Conservation (phyloP, 192 early-diverging fungal genomes). For the Mortierella hygrophila region DNA sequence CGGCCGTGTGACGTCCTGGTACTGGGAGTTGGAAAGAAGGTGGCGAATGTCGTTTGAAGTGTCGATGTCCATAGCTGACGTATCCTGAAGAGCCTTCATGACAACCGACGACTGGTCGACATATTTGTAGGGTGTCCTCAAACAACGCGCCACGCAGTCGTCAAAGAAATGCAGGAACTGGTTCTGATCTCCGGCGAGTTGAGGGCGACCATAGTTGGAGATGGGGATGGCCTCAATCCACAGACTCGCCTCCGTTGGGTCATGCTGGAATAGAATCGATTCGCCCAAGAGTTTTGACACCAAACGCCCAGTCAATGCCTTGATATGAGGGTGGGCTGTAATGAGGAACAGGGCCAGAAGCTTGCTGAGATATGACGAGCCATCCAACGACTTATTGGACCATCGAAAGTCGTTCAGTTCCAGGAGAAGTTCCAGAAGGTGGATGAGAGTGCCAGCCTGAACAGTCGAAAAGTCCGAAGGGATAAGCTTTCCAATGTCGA, state of each 20-base stretch:
- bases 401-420: constrained; percentile 77
- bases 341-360: constrained; percentile 67
- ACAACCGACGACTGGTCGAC: constrained; percentile 68
- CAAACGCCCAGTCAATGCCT: constrained; percentile 52
- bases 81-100: constrained; percentile 56
- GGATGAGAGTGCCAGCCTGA: constrained; percentile 65
- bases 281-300: constrained; percentile 65
- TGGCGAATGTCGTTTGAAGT: constrained; percentile 20
- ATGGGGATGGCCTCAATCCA: constrained; percentile 71
- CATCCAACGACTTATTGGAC: constrained; percentile 68
- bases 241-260: constrained; percentile 65
- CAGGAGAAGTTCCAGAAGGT: constrained; percentile 72
- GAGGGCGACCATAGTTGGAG: constrained; percentile 38
- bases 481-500: constrained; percentile 82
- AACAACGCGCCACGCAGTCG: constrained; percentile 70
- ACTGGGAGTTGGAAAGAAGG: constrained; percentile 12
- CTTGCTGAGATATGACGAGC: constrained; percentile 63
- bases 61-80: constrained; percentile 1
- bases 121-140: constrained; percentile 70
- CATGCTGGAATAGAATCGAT: constrained; percentile 70
- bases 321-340: constrained; percentile 62
- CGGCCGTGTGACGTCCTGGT: constrained; percentile 45
- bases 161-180: constrained; percentile 74
- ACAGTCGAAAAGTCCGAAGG: constrained; percentile 69
- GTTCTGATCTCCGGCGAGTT: constrained; percentile 43